These are phyloP conservation scores for Eucalyptus globulus DNA, from an alignment of 345 rosid species.

Conservation along the genomic window DNA sequence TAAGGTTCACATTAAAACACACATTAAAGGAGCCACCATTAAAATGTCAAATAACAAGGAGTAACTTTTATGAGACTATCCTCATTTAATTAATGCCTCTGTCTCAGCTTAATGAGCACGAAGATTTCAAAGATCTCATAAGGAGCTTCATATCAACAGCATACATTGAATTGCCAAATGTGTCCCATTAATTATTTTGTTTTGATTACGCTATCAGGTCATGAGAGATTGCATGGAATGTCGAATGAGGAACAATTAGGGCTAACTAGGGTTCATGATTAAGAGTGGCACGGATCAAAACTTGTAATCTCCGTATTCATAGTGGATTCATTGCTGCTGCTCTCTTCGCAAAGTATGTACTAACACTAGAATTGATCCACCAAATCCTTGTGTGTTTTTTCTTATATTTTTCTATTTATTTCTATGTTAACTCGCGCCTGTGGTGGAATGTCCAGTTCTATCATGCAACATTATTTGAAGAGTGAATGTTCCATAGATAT, in stretches of 20 bases:
- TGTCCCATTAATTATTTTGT: background rate
- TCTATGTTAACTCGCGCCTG: accelerated
- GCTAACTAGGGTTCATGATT: background rate
- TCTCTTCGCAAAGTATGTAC: background rate
- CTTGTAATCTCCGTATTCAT: background rate
- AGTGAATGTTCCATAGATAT: background rate
- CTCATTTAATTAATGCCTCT: background rate
- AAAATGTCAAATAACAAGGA: background rate
- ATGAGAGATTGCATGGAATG: background rate
- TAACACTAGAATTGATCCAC: background rate
- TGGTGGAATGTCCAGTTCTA: background rate
- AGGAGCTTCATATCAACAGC: background rate
- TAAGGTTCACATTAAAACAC: background rate
- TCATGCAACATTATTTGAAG: background rate
- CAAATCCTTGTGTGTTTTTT: background rate
- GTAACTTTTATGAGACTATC: background rate
- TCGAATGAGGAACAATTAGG: background rate
- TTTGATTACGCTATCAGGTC: background rate
- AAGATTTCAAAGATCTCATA: background rate
- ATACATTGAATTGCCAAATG: background rate
- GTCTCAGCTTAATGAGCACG: background rate
- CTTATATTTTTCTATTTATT: background rate
- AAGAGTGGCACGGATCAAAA: background rate
- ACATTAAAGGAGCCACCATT: background rate
- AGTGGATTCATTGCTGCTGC: accelerated